Evolutionary conservation across 129 eudicot genomes (phyloP), one percentile per base, ranked within the genome.

Genomic region (Calendula officinalis): DNA sequence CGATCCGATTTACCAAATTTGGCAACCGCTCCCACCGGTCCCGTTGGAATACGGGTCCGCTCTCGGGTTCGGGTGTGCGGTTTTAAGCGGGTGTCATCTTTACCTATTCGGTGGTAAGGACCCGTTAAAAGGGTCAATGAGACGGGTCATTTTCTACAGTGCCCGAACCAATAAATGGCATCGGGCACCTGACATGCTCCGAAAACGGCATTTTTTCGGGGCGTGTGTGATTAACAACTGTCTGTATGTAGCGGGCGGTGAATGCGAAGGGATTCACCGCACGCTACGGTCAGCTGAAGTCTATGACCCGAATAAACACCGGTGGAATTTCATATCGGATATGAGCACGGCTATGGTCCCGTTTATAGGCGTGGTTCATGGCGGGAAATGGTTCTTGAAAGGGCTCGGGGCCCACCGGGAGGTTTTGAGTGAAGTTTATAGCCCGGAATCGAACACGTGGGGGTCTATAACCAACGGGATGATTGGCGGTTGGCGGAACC

Each of bases 271-370:
- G 60, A 89, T 89, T 46, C 95, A 86, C 43, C 79, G 99, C 59
- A 80, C 99, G 10, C 86, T 94, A 13, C 84, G 99, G 32, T 83
- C 99, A 0, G 99, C 89, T 48, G 99, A 94, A 63, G 92, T 89
- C 60, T 94, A 89, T 56, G 99, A 94, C 63, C 99, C 97, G 11
- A 94, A 89, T 32, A 88, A 75, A 72, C 84, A 84, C 71, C 66
- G 91, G 35, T 94, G 99, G 99, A 89, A 77, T 68, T 86, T 82
- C 22, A 84, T 94, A 60, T 78, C 97, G 7, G 99, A 94, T 38
- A 94, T 94, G 99, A 89, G 94, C 81, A 88, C 90, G 4, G 95
- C 90, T 17, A 94, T 94, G 99, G 97, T 94, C 30, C 99, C 99
- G 2, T 94, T 94, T 71, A 94, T 94, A 34, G 99, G 99, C 11